These are phyloP conservation scores for Diaporthe eres DNA, from an alignment of 2,329 filamentous ascomycete genomes.

Conservation along the genomic window DNA sequence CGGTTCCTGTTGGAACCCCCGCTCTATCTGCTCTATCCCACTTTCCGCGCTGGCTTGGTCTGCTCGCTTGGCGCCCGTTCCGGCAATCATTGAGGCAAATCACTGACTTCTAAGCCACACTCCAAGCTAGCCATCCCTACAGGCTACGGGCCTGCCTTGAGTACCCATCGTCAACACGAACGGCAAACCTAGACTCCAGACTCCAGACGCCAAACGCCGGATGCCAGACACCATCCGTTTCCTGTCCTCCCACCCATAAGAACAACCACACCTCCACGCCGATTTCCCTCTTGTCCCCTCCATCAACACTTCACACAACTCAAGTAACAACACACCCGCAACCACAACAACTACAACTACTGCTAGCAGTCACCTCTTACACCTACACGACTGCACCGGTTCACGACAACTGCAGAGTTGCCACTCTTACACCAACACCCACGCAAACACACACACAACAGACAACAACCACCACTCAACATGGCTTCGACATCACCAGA, in stretches of 20 bases:
- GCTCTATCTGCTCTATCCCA: conserved; percentile 32
- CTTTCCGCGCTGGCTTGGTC: conserved; percentile 26
- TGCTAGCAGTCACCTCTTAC: not conserved
- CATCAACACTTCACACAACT: not conserved
- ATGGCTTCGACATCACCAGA: conserved; percentile 43
- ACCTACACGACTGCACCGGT: not conserved
- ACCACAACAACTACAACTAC: not conserved
- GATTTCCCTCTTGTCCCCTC: not conserved
- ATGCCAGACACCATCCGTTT: conserved; percentile 16
- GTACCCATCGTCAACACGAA: conserved; percentile 34
- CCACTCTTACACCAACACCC: conserved; percentile 9
- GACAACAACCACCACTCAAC: conserved; percentile 20
- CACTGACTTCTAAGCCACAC: conserved; percentile 36
- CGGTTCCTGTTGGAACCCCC: conserved; percentile 12
- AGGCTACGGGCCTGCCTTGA: not conserved
- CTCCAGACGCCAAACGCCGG: conserved; percentile 15
- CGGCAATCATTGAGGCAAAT: conserved; percentile 33
- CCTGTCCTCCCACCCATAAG: conserved; percentile 28
- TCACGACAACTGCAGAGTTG: not conserved
- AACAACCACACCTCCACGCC: conserved; percentile 20
- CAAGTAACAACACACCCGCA: not conserved
- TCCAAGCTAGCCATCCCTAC: conserved; percentile 31
- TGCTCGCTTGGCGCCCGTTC: conserved; percentile 33
- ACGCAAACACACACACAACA: conserved; percentile 14
- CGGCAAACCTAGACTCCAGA: conserved; percentile 25